phyloP scores from a whole-genome alignment of 805 yeast genomes.

The Pichia ethanolica region DNA sequence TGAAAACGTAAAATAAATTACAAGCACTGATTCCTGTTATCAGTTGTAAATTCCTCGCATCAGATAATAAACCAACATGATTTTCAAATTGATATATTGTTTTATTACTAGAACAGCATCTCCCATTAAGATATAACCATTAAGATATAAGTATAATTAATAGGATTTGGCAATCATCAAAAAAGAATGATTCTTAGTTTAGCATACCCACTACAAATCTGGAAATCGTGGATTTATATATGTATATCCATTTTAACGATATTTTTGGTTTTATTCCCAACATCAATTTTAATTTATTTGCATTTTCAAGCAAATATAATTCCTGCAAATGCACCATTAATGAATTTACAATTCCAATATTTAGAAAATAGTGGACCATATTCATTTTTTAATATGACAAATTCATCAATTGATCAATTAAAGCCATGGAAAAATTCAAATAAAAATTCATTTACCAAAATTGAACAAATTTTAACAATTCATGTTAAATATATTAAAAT shows the following conservation, averaged over 20 bases:
- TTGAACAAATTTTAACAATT: conserved; percentile 10
- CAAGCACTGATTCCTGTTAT: no score
- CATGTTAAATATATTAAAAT: conserved; percentile 10
- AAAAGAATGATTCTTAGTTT: background rate
- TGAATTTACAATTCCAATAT: conserved; percentile 10
- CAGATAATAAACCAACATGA: no score
- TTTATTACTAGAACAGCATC: no score
- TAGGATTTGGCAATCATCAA: background rate
- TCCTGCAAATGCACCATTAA: conserved; percentile 7
- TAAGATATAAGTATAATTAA: no score
- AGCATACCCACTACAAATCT: conserved; percentile 4
- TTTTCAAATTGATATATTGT: no score
- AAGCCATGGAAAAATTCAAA: conserved; percentile 9
- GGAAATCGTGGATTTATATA: conserved; percentile 6
- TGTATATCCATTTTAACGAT: conserved; percentile 1
- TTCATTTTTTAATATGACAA: conserved; percentile 5
- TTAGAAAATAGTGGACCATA: conserved; percentile 7
- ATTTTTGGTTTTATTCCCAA: conserved; percentile 10
- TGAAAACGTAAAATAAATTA: no score
- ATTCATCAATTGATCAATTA: background rate
- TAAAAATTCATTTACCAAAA: conserved; percentile 8
- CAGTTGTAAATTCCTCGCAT: no score
- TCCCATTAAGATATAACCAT: no score
- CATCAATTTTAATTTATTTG: conserved; percentile 7
- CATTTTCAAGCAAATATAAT: conserved; percentile 9